phyloP scores from a whole-genome alignment of 2,329 filamentous ascomycete species.

The Aspergillus calidoustus region DNA sequence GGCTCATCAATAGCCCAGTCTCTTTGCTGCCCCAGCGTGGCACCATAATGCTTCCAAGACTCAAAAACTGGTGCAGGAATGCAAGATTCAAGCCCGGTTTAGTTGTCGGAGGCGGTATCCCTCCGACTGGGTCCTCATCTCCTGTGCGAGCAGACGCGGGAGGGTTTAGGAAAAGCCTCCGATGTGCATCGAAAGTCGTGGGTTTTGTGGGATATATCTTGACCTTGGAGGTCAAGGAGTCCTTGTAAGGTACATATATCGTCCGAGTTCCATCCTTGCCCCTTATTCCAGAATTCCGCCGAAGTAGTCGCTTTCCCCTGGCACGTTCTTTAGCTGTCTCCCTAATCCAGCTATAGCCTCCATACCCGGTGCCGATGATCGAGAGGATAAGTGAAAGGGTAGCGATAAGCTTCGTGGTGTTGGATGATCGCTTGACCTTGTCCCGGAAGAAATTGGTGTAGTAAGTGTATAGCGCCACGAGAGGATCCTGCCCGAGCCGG shows the following conservation, averaged over 20 bases:
- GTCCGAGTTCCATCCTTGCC: constrained; percentile 94
- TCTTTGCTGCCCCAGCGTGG: constrained; percentile 95
- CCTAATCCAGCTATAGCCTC: constrained; percentile 77
- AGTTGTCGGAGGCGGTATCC: constrained; percentile 83
- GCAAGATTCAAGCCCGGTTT: constrained; percentile 95
- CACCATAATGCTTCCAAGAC: constrained; percentile 96
- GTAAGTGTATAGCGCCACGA: constrained; percentile 62
- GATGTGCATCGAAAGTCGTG: constrained; percentile 94
- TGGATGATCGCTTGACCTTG: constrained; percentile 67
- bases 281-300: constrained; percentile 88
- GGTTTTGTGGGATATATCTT: constrained; percentile 87
- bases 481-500: constrained; percentile 67
- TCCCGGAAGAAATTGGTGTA: constrained; percentile 55
- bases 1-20: constrained; percentile 84
- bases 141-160: constrained; percentile 78
- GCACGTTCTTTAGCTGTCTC: constrained; percentile 76
- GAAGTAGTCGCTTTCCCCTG: constrained; percentile 78
- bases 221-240: constrained; percentile 77
- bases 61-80: constrained; percentile 95
- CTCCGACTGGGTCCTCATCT: constrained; percentile 62
- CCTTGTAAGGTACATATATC: constrained; percentile 92
- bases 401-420: constrained; percentile 72
- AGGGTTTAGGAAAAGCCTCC: constrained; percentile 88
- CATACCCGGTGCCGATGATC: constrained; percentile 79
- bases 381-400: constrained; percentile 76